A percentile compares a stretch with the other conserved stretches of the same genome.
phyloP scores from a whole-genome alignment of 306 rosid species.

The Gleditsia sinensis region DNA sequence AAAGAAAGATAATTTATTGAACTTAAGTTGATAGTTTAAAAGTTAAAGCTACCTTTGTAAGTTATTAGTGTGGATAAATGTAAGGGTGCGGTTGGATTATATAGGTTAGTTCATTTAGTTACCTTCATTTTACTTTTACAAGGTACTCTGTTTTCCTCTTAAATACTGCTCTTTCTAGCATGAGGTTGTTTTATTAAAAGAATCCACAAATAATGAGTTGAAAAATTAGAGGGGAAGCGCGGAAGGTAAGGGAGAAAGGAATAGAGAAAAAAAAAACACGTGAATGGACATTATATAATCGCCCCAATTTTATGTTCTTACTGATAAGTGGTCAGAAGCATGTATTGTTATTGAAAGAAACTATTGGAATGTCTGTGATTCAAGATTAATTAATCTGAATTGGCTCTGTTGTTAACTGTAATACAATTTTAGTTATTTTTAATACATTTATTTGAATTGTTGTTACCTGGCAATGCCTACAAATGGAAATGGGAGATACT shows the following conservation, averaged over 20 bases:
- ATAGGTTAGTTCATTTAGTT: neutral
- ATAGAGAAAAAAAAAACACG: neutral
- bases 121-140: neutral
- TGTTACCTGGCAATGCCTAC: neutral
- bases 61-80: neutral
- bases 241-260: neutral
- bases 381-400: neutral
- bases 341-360: neutral
- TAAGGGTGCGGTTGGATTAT: conserved; percentile 1
- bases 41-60: neutral
- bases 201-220: neutral
- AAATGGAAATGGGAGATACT: neutral
- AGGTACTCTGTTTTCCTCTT: neutral
- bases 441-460: neutral
- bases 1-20: neutral
- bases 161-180: neutral
- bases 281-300: neutral
- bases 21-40: neutral
- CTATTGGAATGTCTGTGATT: neutral
- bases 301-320: neutral
- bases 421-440: neutral
- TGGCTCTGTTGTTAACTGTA: neutral
- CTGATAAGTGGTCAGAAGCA: neutral
- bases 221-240: neutral
- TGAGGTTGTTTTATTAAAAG: neutral